Conservation (phyloP, 805 yeast species). For the Zygoascus ofunaensis region DNA sequence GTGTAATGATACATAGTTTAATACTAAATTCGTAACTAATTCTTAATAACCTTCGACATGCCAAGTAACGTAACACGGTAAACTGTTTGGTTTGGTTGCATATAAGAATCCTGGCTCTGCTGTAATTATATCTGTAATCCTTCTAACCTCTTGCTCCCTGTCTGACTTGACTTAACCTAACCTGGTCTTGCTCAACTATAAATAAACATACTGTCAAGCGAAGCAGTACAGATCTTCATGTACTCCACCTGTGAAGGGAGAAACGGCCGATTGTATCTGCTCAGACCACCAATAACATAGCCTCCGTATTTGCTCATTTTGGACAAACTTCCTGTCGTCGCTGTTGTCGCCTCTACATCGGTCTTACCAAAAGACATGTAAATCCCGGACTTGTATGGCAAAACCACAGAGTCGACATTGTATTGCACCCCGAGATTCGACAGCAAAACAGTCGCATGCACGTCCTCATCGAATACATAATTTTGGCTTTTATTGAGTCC, state of each 20-base stretch:
- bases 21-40: no score
- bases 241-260: constrained; percentile 25
- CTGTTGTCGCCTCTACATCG: constrained; percentile 1
- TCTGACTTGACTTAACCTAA: no score
- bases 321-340: neutral
- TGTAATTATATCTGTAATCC: no score
- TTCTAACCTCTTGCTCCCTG: no score
- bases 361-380: constrained; percentile 18
- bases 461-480: constrained; percentile 13
- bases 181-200: neutral
- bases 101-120: no score
- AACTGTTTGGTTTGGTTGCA: no score
- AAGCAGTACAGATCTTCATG: constrained; percentile 22
- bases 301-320: constrained; percentile 17
- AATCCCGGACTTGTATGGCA: constrained; percentile 15
- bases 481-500: constrained; percentile 6
- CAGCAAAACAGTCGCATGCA: constrained; percentile 15
- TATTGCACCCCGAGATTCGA: constrained; percentile 18
- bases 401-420: constrained; percentile 11
- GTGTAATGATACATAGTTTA: no score
- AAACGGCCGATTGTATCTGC: constrained; percentile 13
- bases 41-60: no score
- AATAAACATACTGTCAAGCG: constrained; percentile 19
- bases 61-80: no score
- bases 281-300: constrained; percentile 23